phyloP scores from a whole-genome alignment of 257 asterid species.

The Petrea volubilis region DNA sequence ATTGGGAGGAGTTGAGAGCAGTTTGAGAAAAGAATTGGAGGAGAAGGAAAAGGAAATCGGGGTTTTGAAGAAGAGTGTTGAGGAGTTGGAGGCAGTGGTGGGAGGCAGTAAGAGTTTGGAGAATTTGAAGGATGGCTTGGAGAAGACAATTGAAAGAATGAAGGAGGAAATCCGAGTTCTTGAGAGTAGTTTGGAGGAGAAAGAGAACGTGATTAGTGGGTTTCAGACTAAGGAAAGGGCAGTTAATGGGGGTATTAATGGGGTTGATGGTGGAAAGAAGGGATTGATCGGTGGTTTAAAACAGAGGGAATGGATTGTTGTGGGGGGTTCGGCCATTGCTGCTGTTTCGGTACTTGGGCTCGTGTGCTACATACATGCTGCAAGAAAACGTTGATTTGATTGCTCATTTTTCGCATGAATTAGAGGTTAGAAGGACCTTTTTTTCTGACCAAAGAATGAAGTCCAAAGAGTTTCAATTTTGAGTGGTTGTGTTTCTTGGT shows the following conservation, averaged over 20 bases:
- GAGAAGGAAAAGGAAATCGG: constrained; percentile 47
- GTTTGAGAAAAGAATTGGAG: constrained; percentile 40
- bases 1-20: constrained; percentile 29
- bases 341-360: constrained; percentile 48
- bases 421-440: constrained; percentile 30
- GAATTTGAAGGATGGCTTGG: constrained; percentile 37
- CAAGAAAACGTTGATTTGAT: constrained; percentile 36
- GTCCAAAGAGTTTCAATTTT: constrained; percentile 38
- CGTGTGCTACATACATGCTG: constrained; percentile 41
- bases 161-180: constrained; percentile 37
- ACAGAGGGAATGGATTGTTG: constrained; percentile 39
- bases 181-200: constrained; percentile 52
- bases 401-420: constrained; percentile 17
- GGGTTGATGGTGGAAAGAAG: constrained; percentile 29
- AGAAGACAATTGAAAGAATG: constrained; percentile 41
- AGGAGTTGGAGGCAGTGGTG: constrained; percentile 42
- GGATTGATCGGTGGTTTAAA: constrained; percentile 29
- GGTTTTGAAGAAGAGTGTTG: constrained; percentile 39
- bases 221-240: constrained; percentile 40
- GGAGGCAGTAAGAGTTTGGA: constrained; percentile 38
- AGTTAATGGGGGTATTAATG: constrained; percentile 27
- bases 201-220: constrained; percentile 44
- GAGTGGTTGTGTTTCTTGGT: constrained; percentile 31
- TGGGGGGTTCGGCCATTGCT: constrained; percentile 52
- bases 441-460: constrained; percentile 25